Evolutionary conservation across 2,329 filamentous ascomycete genomes (phyloP).

Genomic region (Penicillium olsonii): DNA sequence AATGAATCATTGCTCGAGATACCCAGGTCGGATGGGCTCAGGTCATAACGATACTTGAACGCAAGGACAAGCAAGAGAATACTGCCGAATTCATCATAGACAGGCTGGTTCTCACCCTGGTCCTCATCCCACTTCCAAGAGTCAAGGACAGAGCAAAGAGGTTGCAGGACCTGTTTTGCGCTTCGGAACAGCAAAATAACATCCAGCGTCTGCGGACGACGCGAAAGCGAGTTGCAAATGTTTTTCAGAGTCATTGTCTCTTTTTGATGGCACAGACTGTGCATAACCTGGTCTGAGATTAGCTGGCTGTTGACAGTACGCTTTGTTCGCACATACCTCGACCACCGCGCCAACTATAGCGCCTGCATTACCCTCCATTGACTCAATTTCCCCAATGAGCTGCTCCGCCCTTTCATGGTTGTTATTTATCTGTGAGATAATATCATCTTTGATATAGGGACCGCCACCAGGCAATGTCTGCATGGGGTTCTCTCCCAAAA

Average conservation of each 20-base stretch:
- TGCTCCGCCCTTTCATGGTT: constrained; percentile 75
- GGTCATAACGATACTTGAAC: constrained; percentile 59
- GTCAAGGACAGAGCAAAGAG: constrained; percentile 60
- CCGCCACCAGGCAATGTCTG: constrained; percentile 73
- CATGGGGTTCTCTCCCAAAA: constrained; percentile 83
- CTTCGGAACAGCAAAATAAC: constrained; percentile 63
- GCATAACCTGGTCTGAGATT: constrained; percentile 48
- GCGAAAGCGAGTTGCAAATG: constrained; percentile 60
- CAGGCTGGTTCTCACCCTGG: constrained; percentile 64
- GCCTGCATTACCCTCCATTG: constrained; percentile 87
- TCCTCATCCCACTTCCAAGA: constrained; percentile 67
- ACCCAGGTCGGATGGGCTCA: constrained; percentile 56
- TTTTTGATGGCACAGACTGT: constrained; percentile 59
- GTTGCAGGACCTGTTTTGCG: constrained; percentile 57
- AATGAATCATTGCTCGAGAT: constrained; percentile 55
- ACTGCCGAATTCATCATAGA: constrained; percentile 67
- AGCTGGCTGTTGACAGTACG: background rate
- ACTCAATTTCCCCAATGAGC: constrained; percentile 78
- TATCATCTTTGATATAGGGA: constrained; percentile 73
- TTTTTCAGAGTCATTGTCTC: constrained; percentile 65
- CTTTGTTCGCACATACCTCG: constrained; percentile 54
- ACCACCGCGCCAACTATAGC: constrained; percentile 78
- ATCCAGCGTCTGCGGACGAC: constrained; percentile 58
- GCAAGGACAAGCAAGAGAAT: constrained; percentile 61
- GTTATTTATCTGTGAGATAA: constrained; percentile 75